Conservation (phyloP, 805 yeast species). For the Millerozyma miso region DNA sequence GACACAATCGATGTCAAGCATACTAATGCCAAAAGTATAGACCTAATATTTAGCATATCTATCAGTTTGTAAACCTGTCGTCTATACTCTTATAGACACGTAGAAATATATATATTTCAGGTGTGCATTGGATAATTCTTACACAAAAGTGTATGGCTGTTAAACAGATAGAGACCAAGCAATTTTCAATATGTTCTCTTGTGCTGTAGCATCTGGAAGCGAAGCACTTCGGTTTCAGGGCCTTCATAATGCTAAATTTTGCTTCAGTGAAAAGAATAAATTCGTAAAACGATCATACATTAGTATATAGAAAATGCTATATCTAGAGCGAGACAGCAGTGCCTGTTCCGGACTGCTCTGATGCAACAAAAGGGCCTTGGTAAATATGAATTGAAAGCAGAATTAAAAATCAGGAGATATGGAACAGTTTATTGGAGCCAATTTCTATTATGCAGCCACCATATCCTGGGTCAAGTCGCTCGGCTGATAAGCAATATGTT, state of each 20-base stretch:
- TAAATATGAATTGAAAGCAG: too few species aligned
- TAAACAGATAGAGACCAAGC: too few species aligned
- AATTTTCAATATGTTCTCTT: too few species aligned
- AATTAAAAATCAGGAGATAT: neutral
- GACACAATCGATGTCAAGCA: constrained; percentile 12
- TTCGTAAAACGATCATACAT: too few species aligned
- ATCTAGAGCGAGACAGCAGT: too few species aligned
- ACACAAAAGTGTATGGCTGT: neutral
- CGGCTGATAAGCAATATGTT: constrained; percentile 39
- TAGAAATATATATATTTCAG: neutral
- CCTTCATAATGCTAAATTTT: too few species aligned
- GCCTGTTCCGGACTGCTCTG: too few species aligned
- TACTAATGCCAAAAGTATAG: constrained; percentile 6
- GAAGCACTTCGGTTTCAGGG: too few species aligned
- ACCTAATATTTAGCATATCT: neutral
- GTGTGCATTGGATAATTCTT: neutral
- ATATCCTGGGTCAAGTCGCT: constrained; percentile 45
- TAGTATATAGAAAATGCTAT: too few species aligned
- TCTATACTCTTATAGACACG: neutral
- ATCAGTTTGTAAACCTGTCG: neutral
- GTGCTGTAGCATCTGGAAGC: too few species aligned
- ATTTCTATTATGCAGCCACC: constrained; percentile 36
- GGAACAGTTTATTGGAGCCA: constrained; percentile 23
- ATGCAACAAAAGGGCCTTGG: too few species aligned
- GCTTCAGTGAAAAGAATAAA: too few species aligned